phyloP scores from a whole-genome alignment of 805 yeast genomes.

The Ogataea naganishii region DNA sequence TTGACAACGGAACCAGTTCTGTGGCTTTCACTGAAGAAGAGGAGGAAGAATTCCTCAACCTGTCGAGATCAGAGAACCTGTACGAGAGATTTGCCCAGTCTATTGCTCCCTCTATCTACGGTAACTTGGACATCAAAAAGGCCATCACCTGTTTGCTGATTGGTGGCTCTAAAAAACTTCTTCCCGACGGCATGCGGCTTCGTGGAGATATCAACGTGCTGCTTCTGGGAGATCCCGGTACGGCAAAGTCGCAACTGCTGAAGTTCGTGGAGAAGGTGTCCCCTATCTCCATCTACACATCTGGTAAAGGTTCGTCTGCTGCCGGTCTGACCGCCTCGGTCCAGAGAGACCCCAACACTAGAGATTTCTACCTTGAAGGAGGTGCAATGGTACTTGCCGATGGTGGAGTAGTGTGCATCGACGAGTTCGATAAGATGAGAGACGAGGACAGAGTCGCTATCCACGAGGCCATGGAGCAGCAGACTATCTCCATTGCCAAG shows the following conservation, averaged over 20 bases:
- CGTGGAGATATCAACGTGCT: constrained; percentile 96
- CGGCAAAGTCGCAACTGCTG: constrained; percentile 93
- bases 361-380: constrained; percentile 95
- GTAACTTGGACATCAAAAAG: constrained; percentile 86
- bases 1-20: constrained; percentile 34
- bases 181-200: constrained; percentile 94
- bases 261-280: constrained; percentile 93
- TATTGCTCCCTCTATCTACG: constrained; percentile 95
- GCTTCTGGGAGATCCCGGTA: constrained; percentile 96
- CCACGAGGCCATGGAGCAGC: constrained; percentile 99
- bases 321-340: constrained; percentile 99
- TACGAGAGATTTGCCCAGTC: constrained; percentile 80
- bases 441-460: constrained; percentile 98
- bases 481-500: constrained; percentile 95
- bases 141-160: constrained; percentile 85
- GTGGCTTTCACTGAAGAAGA: constrained; percentile 80
- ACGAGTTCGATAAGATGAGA: constrained; percentile 98
- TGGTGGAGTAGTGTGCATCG: constrained; percentile 98
- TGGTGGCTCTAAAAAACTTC: constrained; percentile 88
- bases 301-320: constrained; percentile 99
- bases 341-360: constrained; percentile 78
- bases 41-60: constrained; percentile 78
- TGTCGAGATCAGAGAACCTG: constrained; percentile 77
- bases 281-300: constrained; percentile 91
- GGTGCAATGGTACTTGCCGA: constrained; percentile 99